These are phyloP conservation scores for Discostella stelligeroides DNA, from an alignment of 108 stramenopile species.

Conservation along the genomic window DNA sequence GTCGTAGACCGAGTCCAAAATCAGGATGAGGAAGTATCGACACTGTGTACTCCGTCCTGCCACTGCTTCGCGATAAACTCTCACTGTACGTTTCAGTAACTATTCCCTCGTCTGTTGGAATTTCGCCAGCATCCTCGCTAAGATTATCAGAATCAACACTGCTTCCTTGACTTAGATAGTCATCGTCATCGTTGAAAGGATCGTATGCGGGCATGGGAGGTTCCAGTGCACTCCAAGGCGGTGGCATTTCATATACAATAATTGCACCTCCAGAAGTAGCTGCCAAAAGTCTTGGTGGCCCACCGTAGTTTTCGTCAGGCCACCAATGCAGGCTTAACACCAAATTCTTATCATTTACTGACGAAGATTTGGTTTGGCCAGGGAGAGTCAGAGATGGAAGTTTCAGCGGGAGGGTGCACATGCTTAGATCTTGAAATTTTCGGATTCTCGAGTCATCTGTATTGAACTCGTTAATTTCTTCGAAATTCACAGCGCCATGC, in stretches of 20 bases:
- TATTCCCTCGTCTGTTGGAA: constrained; percentile 15
- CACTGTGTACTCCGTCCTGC: constrained; percentile 66
- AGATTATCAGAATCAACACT: constrained; percentile 43
- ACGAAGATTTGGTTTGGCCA: constrained; percentile 4
- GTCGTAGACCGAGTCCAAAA: constrained; percentile 80
- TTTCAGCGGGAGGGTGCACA: constrained; percentile 63
- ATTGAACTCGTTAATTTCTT: constrained; percentile 19
- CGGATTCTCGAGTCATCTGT: constrained; percentile 16
- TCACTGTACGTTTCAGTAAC: constrained; percentile 27
- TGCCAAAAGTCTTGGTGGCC: constrained; percentile 68
- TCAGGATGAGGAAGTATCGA: constrained; percentile 80
- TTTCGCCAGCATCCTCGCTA: constrained; percentile 24
- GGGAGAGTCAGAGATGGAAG: constrained; percentile 70
- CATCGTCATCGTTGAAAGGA: constrained; percentile 51
- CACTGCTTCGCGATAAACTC: constrained; percentile 3
- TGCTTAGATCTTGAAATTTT: constrained; percentile 60
- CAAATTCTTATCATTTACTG: constrained; percentile 28
- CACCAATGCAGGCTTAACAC: constrained; percentile 68
- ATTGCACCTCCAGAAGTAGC: constrained; percentile 59
- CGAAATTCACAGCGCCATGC: constrained; percentile 57
- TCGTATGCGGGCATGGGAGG: constrained; percentile 78
- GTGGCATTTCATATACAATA: constrained; percentile 80
- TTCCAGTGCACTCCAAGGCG: constrained; percentile 74
- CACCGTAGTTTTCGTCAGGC: constrained; percentile 75
- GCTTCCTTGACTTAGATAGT: constrained; percentile 36